Percentiles rank a stretch among this genome's conserved stretches.
Conservation (phyloP, 495 filamentous ascomycete genomes). For the Lindgomyces ingoldianus region DNA sequence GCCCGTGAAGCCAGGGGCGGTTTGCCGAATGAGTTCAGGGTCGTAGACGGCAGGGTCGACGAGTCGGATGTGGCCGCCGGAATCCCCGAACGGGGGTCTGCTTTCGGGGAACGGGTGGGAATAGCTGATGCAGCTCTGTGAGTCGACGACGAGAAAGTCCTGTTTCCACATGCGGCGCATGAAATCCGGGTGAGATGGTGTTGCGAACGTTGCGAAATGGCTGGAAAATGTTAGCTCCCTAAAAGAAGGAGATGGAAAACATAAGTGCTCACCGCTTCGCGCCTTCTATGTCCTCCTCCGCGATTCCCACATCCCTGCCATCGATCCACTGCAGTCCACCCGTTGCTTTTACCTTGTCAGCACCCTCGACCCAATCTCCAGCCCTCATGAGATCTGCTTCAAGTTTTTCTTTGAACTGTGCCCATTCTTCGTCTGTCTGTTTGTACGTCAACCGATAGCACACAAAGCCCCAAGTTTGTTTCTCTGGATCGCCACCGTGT, state of each 20-base stretch:
- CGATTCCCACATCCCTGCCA: conserved; percentile 7
- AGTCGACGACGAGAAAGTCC: conserved; percentile 25
- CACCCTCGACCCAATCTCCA: conserved; percentile 19
- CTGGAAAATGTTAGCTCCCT: not conserved
- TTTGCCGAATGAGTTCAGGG: not conserved
- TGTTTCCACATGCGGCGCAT: conserved; percentile 8
- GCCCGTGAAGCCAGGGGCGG: conserved; percentile 6
- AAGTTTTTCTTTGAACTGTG: conserved; percentile 5
- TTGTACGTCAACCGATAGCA: conserved; percentile 14
- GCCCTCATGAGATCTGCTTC: conserved; percentile 7
- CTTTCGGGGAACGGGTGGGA: not conserved
- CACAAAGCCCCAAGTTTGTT: conserved; percentile 20
- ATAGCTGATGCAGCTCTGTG: conserved; percentile 2
- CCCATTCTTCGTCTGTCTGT: conserved; percentile 13
- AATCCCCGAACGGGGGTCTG: not conserved
- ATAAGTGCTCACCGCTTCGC: conserved; percentile 3
- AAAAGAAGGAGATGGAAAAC: not conserved
- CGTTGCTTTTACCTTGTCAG: not conserved
- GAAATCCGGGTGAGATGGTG: not conserved
- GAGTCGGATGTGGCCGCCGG: conserved; percentile 5
- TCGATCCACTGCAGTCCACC: conserved; percentile 13
- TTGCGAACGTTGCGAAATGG: conserved; percentile 6
- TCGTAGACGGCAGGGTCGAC: conserved; percentile 1
- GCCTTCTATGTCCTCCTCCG: conserved; percentile 14
- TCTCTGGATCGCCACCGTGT: not conserved